Base-by-base conservation (phyloP, 768 basidiomycete species). In the Lentinula edodes region DNA sequence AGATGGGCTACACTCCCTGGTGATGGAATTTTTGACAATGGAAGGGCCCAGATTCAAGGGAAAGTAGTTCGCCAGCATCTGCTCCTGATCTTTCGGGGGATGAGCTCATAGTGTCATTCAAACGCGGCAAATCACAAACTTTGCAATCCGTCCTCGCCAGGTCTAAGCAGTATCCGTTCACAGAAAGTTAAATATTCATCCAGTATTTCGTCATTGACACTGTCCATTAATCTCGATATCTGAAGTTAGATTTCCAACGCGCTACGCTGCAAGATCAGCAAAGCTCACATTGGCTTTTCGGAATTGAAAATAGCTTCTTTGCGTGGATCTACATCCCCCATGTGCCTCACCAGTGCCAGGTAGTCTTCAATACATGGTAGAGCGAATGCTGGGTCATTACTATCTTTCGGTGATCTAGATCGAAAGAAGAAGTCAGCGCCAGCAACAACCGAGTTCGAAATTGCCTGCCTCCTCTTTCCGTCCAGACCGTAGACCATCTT, bases 401-500 rank as follows among this genome's bases (percentile, higher is more conserved):
- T 57, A 60, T 76, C 71, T 61, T 66, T 70, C 62, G 84, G 83
- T 36, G 72, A 67, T 70, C 83, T 88, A 64, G 62, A 51, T 65
- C 23, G 50, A 6, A 48, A 28, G 34, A 13, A 61, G 67, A 62
- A 67, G 62, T 45, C 60, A 63, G 36, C 16, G 36, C 42, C 18
- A 9, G 28, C 34, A 61, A 62, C 62, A 62, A 36, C 39, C 35
- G 36, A 36, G 28, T 51, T 64, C 51, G 48, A 28, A 16, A 15
- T n/a, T 2, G 64, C 75, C 62, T 69, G 86, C 90, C 90, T 82
- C 58, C 67, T 60, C 64, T 75, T 76, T 34, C 86, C 91, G 69
- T 95, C 93, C 34, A 95, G 69, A 0, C 93, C 95, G 67, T 95
- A 95, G 28, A 87, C 82, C 80, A 96, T 80, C 75, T 95, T 95